Base-by-base conservation (phyloP, 805 yeast species). In the Lachancea sp. region DNA sequence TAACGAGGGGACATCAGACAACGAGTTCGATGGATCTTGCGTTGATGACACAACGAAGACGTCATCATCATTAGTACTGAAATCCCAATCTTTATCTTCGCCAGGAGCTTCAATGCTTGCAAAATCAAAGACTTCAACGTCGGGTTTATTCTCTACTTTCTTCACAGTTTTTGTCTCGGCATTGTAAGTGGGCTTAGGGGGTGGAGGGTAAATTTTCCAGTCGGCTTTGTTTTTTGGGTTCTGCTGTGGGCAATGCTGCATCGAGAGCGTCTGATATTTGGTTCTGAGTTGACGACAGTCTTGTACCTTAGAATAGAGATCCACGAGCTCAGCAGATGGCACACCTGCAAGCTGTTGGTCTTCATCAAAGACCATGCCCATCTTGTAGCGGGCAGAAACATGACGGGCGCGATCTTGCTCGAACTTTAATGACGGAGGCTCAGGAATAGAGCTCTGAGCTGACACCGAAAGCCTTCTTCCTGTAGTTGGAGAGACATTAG, bases 171-270 rank as follows among this genome's bases (percentile, higher is more conserved):
- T 78, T n/a, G 78, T 71, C 15, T 68, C 74, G 6, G 74, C 68
- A 66, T 83, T 74, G 81, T 93, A 81, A 55, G 91, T 81, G 2
- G 99, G 97, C 52, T 80, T 80, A 12, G 99, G 99, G 1, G 98
- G 97, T 10, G 82, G 79, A 0, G 99, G 99, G 60, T 90, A 91
- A 41, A 93, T 81, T 13, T 60, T 60, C 98, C 98, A 93, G 33
- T 63, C 67, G 9, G 70, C 70, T 20, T 56, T 59, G 65, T 95
- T 91, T 60, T 91, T 89, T 1, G 99, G 99, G 64, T 93, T 93
- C 55, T 81, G 84, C 31, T 67, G 60, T 3, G 43, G 32, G 37
- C 82, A 84, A 45, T 78, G 70, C 67, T 93, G 99, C 43, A 78
- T 53, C 1, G 97, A 88, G 10, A 77, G 53, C 2, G 65, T 56